Evolutionary conservation across 2,329 filamentous ascomycete genomes (phyloP).

Genomic region (Aspergillus spinulosporus): DNA sequence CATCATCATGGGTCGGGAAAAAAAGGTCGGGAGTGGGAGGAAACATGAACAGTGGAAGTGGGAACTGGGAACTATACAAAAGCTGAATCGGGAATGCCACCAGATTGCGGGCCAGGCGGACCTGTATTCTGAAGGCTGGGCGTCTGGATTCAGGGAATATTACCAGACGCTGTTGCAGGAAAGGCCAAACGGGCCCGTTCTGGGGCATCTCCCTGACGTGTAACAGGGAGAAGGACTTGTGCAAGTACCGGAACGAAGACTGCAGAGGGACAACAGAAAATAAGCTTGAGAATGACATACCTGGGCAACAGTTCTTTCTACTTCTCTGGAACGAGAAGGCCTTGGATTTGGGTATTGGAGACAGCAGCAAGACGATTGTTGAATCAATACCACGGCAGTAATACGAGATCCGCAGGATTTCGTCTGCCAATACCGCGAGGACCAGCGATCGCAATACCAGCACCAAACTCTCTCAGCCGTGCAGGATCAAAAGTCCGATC

Average conservation of each 20-base stretch:
- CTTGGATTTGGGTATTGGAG: not conserved
- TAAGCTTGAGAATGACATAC: constrained; percentile 15
- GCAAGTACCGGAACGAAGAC: constrained; percentile 4
- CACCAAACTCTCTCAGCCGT: constrained; percentile 1
- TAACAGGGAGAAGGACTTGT: not conserved
- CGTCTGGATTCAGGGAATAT: not conserved
- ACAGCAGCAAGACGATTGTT: not conserved
- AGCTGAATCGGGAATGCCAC: constrained; percentile 15
- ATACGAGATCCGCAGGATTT: constrained; percentile 20
- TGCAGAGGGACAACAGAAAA: constrained; percentile 10
- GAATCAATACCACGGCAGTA: constrained; percentile 11
- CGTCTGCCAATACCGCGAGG: constrained; percentile 12
- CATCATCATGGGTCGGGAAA: too few species aligned
- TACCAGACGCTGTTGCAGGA: constrained; percentile 1
- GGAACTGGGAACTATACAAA: constrained; percentile 18
- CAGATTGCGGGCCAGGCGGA: constrained; percentile 1
- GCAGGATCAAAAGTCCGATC: constrained; percentile 9
- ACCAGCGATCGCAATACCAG: constrained; percentile 13
- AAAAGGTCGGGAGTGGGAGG: constrained; percentile 2
- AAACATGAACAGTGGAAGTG: constrained; percentile 6
- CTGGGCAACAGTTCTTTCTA: constrained; percentile 13
- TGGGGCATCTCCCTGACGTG: constrained; percentile 1
- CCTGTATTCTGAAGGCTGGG: not conserved
- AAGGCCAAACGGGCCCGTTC: constrained; percentile 9
- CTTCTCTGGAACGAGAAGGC: not conserved